phyloP scores from a whole-genome alignment of 305 asterid genomes.

The Stenogyne calaminthoides region DNA sequence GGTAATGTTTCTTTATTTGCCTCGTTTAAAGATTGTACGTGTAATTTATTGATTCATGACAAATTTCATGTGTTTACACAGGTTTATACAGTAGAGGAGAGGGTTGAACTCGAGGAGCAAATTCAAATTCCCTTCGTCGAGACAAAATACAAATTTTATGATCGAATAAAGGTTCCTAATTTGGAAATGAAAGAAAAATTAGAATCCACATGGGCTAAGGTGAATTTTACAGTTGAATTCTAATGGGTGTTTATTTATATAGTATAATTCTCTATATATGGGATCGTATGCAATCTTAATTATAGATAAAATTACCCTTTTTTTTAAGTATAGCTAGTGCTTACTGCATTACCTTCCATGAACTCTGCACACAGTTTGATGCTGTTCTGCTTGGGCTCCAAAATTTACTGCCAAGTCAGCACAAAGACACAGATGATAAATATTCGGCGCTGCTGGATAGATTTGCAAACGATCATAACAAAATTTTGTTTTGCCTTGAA shows the following conservation, averaged over 20 bases:
- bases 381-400: conserved; percentile 51
- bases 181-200: conserved; percentile 51
- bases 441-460: conserved; percentile 47
- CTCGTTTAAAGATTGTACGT: not conserved
- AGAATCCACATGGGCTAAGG: conserved; percentile 60
- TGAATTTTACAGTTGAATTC: conserved; percentile 24
- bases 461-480: conserved; percentile 50
- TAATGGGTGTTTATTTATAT: conserved; percentile 10
- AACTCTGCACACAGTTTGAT: conserved; percentile 52
- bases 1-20: conserved; percentile 38
- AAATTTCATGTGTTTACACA: conserved; percentile 32
- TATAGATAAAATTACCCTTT: not conserved
- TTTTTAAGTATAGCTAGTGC: conserved; percentile 10
- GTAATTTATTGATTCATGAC: conserved; percentile 4
- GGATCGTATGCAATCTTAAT: not conserved
- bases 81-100: conserved; percentile 53
- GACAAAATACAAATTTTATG: conserved; percentile 53
- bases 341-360: conserved; percentile 13
- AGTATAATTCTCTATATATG: not conserved
- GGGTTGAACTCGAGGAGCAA: conserved; percentile 42
- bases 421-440: conserved; percentile 37
- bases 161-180: conserved; percentile 42
- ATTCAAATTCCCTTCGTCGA: conserved; percentile 43
- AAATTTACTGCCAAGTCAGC: conserved; percentile 34
- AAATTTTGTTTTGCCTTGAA: conserved; percentile 68